Evolutionary conservation across 305 asterid genomes (phyloP), one percentile per base, ranked within the genome.

Genomic region (Fraxinus xanthoxyloides): DNA sequence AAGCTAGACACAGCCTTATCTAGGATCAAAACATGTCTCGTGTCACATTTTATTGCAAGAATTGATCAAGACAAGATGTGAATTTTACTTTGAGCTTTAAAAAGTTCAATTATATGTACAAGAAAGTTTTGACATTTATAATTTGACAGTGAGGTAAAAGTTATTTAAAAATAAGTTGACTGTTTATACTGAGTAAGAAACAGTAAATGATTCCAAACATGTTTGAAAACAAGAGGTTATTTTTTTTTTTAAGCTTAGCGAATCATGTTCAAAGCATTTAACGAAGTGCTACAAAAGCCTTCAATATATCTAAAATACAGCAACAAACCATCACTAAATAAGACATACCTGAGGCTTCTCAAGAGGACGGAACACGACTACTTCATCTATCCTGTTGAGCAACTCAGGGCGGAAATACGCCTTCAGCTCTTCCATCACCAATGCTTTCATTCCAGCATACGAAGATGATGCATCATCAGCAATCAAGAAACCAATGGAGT

Each of bases 341-440:
- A 83, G 85, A 72, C 87, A 38, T 85, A 95, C 99, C 98, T 94
- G 97, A 85, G 97, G 86, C 87, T 94, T 95, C 87, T 94, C 97
- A 35, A 95, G 98, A 75, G 98, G 86, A 84, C 92, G 98, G 89
- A 95, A 95, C 80, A 95, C 98, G 72, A 95, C 99, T 35, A 95
- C 96, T 91, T 95, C 99, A 77, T 95, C 99, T 84, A 95, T 90
- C 88, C 99, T 87, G 85, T 95, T 95, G 69, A 95, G 97, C 67
- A 95, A 87, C 88, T 95, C 99, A 3, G 98, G 98, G 26, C 98
- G 98, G 85, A 95, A 95, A 80, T 95, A 95, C 26, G 92, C 83
- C 88, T 93, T 95, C 67, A 95, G 88, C 92, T 95, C 98, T 89
- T 95, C 99, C 91, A 90, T 87, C 77, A 95, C 89, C 87, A 94